Evolutionary conservation across 768 basidiomycete genomes (phyloP).

Genomic region (Fomitopsis serialis): DNA sequence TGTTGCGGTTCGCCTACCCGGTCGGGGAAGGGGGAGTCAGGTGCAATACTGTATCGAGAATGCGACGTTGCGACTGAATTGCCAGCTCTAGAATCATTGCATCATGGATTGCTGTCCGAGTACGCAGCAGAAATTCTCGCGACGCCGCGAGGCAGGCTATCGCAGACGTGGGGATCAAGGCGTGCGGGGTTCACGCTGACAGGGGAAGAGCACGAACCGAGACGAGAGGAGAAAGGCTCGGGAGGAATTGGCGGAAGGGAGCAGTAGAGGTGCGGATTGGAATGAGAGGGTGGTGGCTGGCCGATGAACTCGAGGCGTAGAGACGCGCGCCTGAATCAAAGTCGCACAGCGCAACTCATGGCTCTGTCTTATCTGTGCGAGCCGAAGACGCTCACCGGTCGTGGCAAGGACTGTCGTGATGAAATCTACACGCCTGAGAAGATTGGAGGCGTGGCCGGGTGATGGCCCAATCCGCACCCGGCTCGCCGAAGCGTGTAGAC

Average conservation of each 20-base stretch:
- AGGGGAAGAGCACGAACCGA: no score
- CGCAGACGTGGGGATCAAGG: no score
- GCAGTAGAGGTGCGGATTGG: no score
- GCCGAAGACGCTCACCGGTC: background rate
- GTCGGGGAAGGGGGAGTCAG: background rate
- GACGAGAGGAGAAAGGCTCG: no score
- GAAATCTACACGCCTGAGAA: background rate
- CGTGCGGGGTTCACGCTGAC: no score
- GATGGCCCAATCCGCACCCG: constrained; percentile 1
- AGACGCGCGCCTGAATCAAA: background rate
- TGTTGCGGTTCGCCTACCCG: background rate
- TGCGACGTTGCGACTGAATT: background rate
- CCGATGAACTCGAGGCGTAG: background rate
- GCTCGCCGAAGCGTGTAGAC: background rate
- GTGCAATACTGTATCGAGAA: background rate
- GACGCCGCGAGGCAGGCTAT: background rate
- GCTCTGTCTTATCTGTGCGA: background rate
- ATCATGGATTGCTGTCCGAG: background rate
- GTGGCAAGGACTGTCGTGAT: background rate
- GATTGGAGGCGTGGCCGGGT: background rate
- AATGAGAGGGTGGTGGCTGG: background rate
- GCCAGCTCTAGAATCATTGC: background rate
- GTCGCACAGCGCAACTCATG: background rate
- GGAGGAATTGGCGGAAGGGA: no score
- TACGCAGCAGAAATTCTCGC: background rate